Base-by-base conservation (phyloP, 805 yeast species). In the Danielozyma ontarioensis region DNA sequence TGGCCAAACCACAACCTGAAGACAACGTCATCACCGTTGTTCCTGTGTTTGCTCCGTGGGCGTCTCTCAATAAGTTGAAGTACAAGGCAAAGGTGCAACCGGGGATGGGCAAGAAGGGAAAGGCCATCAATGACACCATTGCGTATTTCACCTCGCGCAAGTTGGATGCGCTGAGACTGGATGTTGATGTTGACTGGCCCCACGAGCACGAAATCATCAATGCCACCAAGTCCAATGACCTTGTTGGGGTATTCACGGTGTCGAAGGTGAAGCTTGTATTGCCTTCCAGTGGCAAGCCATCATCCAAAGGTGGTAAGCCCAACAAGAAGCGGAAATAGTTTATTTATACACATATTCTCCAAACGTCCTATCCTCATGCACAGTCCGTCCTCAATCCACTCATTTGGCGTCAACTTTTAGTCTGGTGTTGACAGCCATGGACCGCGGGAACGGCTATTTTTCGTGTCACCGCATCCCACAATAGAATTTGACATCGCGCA, bases 31-130 rank as follows among this genome's bases (percentile, higher is more conserved):
- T 67, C 8, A 84, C 78, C 36, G 77, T 83, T 5, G 72, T 90
- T 10, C 94, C 96, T 1, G 78, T 86, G 13, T 90, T 88, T 68
- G 97, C 93, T 0, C 98, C 98, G 2, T 93, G 96, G 96, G 59
- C 74, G 10, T 72, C 97, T 0, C 55, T 93, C 42, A 70, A 65
- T 38, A 83, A 83, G 52, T 76, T 71, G 55, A 80, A 83, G 49
- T 88, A 84, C 59, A 87, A 87, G 53, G 80, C 85, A 23, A 90
- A 90, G 54, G 59, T 90, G 19, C 84, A 79, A 44, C 89, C 95
- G 1, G 85, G 85, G 3, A 66, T 72, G 18, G 78, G 80, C 17
- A 93, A 93, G 55, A 89, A 90, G 53, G 95, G 96, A 2, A 93
- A 93, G 51, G 80, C 93, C 2, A 65, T 86, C 23, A 70, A 71